A percentile compares a stretch with the other conserved stretches of the same genome.
phyloP scores from a whole-genome alignment of 768 basidiomycete species.

The Coprinopsis sp. region DNA sequence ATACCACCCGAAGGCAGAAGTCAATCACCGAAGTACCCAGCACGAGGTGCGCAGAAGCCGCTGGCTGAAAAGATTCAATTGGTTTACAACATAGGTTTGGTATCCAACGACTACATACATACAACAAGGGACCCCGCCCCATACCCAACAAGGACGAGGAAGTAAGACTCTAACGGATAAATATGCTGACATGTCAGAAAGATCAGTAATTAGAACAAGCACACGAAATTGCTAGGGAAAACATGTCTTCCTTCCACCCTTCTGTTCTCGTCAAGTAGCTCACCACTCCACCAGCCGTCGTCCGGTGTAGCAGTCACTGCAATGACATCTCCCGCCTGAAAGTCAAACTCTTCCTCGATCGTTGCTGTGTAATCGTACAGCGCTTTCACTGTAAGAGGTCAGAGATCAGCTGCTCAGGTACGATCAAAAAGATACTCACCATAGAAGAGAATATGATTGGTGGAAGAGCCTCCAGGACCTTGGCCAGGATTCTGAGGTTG shows the following conservation, averaged over 20 bases:
- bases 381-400: constrained; percentile 61
- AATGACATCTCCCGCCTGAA: constrained; percentile 93
- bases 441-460: constrained; percentile 73
- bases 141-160: not conserved
- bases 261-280: constrained; percentile 69
- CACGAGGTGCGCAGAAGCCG: too few relatives aligned
- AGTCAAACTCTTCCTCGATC: constrained; percentile 92
- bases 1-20: too few relatives aligned
- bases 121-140: too few relatives aligned
- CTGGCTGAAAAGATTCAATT: too few relatives aligned
- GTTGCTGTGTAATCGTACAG: constrained; percentile 83
- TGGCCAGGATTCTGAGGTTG: not conserved
- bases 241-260: constrained; percentile 67
- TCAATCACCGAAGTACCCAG: not conserved
- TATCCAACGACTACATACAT: too few relatives aligned
- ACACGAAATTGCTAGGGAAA: constrained; percentile 88
- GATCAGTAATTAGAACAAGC: constrained; percentile 48
- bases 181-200: not conserved
- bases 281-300: constrained; percentile 98
- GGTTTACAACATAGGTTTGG: too few relatives aligned
- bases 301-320: constrained; percentile 93
- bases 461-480: too few relatives aligned
- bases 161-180: not conserved
- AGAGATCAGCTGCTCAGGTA: not conserved
- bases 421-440: constrained; percentile 45